Percentiles rank a stretch among this genome's conserved stretches.
phyloP scores from a whole-genome alignment of 2,329 filamentous ascomycete species.

The Colletotrichum sojae region DNA sequence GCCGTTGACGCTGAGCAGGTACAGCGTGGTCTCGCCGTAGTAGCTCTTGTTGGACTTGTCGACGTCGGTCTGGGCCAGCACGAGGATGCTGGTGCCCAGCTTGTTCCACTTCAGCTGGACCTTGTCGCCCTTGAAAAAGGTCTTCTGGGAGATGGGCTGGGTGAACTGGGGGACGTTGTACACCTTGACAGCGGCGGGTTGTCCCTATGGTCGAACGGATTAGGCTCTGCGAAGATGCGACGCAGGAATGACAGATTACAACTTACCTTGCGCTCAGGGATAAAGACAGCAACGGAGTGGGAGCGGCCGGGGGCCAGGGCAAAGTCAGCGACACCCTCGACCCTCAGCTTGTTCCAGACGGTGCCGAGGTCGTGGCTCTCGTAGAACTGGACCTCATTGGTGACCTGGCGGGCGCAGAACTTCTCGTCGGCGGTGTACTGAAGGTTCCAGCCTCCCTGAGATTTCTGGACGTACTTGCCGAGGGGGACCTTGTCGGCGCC shows the following conservation, averaged over 20 bases:
- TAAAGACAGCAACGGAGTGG: constrained; percentile 93
- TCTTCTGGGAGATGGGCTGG: constrained; percentile 92
- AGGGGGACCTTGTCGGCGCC: constrained; percentile 79
- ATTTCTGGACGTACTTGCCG: constrained; percentile 95
- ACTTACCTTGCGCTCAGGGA: constrained; percentile 92
- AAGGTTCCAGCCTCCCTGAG: constrained; percentile 95
- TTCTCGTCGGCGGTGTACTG: constrained; percentile 96
- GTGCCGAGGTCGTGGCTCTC: constrained; percentile 86
- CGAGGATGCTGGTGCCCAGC: constrained; percentile 89
- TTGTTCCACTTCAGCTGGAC: constrained; percentile 99
- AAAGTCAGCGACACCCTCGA: constrained; percentile 92
- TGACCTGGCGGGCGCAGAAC: constrained; percentile 93
- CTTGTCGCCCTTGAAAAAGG: constrained; percentile 99
- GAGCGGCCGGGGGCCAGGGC: constrained; percentile 90
- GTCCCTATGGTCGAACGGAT: constrained; percentile 71
- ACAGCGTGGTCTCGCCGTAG: constrained; percentile 98
- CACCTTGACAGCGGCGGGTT: constrained; percentile 93
- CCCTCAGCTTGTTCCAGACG: constrained; percentile 95
- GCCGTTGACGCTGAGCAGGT: constrained; percentile 92
- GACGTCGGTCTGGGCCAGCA: constrained; percentile 96
- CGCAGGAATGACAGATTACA: not conserved
- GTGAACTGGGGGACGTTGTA: constrained; percentile 93
- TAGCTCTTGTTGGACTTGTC: constrained; percentile 99
- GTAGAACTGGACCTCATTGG: constrained; percentile 98
- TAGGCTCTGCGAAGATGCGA: constrained; percentile 32